phyloP scores from a whole-genome alignment of 2,329 filamentous ascomycete genomes.

The Aspergillus flavus region DNA sequence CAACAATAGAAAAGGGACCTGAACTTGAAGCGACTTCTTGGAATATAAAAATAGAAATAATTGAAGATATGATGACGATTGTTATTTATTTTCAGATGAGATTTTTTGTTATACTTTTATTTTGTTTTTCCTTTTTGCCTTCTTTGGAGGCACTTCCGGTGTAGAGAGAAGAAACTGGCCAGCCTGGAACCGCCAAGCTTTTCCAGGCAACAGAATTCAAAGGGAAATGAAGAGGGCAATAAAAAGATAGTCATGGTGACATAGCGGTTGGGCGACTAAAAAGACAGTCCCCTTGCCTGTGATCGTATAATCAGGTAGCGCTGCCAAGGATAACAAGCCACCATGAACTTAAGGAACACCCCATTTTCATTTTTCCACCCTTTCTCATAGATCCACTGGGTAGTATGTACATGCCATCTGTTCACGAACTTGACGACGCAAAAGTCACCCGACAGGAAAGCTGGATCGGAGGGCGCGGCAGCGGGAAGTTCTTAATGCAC shows the following conservation, averaged over 20 bases:
- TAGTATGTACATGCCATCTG: neutral
- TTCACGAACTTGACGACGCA: no score
- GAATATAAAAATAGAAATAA: slow-evolving; percentile 6
- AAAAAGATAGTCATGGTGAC: neutral
- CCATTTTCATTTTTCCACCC: neutral
- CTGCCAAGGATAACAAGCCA: slow-evolving; percentile 3
- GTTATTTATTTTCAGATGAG: neutral
- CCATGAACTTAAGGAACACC: neutral
- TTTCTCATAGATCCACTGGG: neutral
- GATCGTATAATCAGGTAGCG: neutral
- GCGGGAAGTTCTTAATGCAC: slow-evolving; percentile 13
- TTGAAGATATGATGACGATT: neutral
- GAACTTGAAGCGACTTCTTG: neutral
- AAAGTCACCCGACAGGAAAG: slow-evolving; percentile 11
- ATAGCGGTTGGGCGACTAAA: neutral
- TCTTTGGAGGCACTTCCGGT: neutral
- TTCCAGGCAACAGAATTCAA: slow-evolving; percentile 14
- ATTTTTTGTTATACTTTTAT: neutral
- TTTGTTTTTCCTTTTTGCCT: neutral
- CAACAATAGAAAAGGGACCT: neutral
- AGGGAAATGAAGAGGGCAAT: neutral
- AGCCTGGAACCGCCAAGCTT: slow-evolving; percentile 10
- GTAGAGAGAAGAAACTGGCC: neutral
- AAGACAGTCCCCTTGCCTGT: neutral
- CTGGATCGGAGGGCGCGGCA: slow-evolving; percentile 11